phyloP scores from a whole-genome alignment of 1,284 basidiomycete genomes.

The Ustilago bromivora region DNA sequence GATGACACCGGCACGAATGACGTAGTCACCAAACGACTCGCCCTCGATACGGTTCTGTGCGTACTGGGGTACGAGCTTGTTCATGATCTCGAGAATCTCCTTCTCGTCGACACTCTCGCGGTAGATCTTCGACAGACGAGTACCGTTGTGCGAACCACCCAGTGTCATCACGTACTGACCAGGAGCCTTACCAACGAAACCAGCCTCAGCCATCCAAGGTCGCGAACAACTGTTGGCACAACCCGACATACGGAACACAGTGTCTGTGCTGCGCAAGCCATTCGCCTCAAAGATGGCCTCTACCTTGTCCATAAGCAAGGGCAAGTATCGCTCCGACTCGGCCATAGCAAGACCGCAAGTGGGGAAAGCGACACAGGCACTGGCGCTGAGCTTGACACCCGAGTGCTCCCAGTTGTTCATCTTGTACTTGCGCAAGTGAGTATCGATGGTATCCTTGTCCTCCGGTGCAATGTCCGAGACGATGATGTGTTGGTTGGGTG shows the following conservation, averaged over 20 bases:
- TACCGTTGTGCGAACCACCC: slow-evolving; percentile 92
- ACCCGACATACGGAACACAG: slow-evolving; percentile 90
- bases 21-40: slow-evolving; percentile 95
- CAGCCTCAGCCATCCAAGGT: slow-evolving; percentile 94
- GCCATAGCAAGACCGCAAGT: slow-evolving; percentile 95
- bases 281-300: slow-evolving; percentile 94
- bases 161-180: slow-evolving; percentile 94
- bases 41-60: slow-evolving; percentile 88
- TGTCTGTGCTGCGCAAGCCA: slow-evolving; percentile 90
- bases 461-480: slow-evolving; percentile 81
- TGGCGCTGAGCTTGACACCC: slow-evolving; percentile 77
- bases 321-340: slow-evolving; percentile 94
- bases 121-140: slow-evolving; percentile 93
- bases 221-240: slow-evolving; percentile 72
- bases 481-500: slow-evolving; percentile 91
- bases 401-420: slow-evolving; percentile 88
- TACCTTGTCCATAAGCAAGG: slow-evolving; percentile 91
- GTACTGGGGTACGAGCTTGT: slow-evolving; percentile 92
- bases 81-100: slow-evolving; percentile 89
- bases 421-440: slow-evolving; percentile 84
- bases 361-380: slow-evolving; percentile 93
- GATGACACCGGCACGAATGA: slow-evolving; percentile 74
- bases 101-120: slow-evolving; percentile 89
- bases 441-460: slow-evolving; percentile 80
- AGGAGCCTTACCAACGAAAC: slow-evolving; percentile 95